Evolutionary conservation across 1,284 basidiomycete species (phyloP).

Genomic region (Microbotryum violaceum): DNA sequence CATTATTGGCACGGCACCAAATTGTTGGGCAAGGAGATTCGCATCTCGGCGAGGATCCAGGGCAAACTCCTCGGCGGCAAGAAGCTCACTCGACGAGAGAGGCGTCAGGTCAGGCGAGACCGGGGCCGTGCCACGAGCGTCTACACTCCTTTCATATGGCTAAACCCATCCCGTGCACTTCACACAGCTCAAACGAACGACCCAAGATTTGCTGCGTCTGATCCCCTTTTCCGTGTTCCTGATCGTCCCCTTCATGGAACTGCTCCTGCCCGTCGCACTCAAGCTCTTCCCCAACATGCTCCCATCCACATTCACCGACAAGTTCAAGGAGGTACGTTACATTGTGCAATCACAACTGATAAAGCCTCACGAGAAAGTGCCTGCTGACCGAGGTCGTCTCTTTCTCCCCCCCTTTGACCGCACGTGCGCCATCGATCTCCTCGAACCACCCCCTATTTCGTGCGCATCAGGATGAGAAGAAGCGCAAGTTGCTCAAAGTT

Average conservation of each 20-base stretch:
- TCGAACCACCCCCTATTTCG: background rate
- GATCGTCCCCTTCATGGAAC: conserved; percentile 95
- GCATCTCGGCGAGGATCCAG: conserved; percentile 78
- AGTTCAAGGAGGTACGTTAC: conserved; percentile 59
- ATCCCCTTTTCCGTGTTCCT: conserved; percentile 94
- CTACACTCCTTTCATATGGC: background rate
- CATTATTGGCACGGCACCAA: conserved; percentile 99
- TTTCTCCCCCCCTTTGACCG: background rate
- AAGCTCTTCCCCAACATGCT: conserved; percentile 99
- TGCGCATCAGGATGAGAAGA: conserved; percentile 75
- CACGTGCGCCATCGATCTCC: background rate
- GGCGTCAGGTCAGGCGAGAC: conserved; percentile 63
- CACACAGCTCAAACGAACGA: conserved; percentile 79
- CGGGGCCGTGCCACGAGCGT: too few relatives aligned
- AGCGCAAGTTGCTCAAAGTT: conserved; percentile 87
- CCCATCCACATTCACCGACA: conserved; percentile 96
- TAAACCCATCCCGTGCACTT: background rate
- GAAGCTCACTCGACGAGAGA: conserved; percentile 80
- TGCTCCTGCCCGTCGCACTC: conserved; percentile 91
- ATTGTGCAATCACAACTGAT: conserved; percentile 3
- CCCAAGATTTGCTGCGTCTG: conserved; percentile 81
- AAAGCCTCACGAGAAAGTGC: too few relatives aligned
- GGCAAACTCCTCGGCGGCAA: conserved; percentile 90
- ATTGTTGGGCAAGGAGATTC: conserved; percentile 86
- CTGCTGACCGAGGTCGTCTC: too few relatives aligned